phyloP scores from a whole-genome alignment of 495 filamentous ascomycete genomes.

The Aspergillus cristatus region DNA sequence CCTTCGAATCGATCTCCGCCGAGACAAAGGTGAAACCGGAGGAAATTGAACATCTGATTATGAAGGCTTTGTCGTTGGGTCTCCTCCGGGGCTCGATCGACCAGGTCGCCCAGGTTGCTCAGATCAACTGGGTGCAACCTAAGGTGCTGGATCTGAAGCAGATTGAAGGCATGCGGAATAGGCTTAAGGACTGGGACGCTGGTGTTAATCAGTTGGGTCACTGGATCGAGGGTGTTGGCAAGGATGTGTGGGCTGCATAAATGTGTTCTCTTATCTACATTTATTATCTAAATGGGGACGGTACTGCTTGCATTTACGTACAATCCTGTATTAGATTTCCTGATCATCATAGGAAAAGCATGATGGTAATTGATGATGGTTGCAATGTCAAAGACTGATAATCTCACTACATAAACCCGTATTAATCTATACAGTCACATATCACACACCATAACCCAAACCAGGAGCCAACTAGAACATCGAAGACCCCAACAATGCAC shows the following conservation, averaged over 20 bases:
- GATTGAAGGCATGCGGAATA: constrained; percentile 84
- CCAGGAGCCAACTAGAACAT: constrained; percentile 17
- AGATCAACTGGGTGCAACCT: constrained; percentile 98
- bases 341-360: background rate
- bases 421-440: too few species aligned
- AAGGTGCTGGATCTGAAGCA: constrained; percentile 94
- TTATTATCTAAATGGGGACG: constrained; percentile 19
- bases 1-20: constrained; percentile 72
- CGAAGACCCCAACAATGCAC: constrained; percentile 38
- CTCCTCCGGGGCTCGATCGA: constrained; percentile 89
- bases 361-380: too few species aligned
- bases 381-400: too few species aligned
- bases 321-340: constrained; percentile 11
- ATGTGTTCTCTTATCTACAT: constrained; percentile 13
- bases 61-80: constrained; percentile 94
- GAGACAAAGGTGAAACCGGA: constrained; percentile 87
- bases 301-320: constrained; percentile 12
- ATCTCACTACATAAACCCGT: too few species aligned
- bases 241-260: constrained; percentile 85
- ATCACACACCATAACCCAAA: too few species aligned
- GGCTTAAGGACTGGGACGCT: constrained; percentile 87
- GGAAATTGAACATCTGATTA: constrained; percentile 95
- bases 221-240: constrained; percentile 84
- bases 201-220: constrained; percentile 91
- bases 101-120: constrained; percentile 85